Evolutionary conservation across 2,329 filamentous ascomycete species (phyloP).

Genomic region (Colletotrichum orbiculare): DNA sequence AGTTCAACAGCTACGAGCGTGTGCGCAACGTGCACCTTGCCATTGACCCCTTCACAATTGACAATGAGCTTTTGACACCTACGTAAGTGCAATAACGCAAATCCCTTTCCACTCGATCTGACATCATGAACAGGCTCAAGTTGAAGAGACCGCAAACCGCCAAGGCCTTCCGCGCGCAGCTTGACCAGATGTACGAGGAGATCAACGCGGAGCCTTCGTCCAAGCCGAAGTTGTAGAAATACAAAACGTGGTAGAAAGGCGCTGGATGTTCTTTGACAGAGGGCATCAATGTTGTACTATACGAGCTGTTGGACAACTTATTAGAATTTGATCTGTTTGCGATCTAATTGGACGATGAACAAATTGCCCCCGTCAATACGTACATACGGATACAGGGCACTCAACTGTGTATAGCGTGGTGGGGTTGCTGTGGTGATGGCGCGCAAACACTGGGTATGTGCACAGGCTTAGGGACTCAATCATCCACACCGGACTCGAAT

Average conservation of each 20-base stretch:
- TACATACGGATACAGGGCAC: no score
- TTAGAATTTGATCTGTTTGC: no score
- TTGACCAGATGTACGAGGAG: slow-evolving; percentile 68
- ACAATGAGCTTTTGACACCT: slow-evolving; percentile 89
- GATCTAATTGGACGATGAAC: no score
- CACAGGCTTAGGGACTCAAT: no score
- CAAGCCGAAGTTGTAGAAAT: slow-evolving; percentile 58
- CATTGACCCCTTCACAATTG: slow-evolving; percentile 90
- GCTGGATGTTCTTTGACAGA: slow-evolving; percentile 21
- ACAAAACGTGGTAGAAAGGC: slow-evolving; percentile 13
- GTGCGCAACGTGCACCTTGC: slow-evolving; percentile 80
- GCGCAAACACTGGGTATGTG: no score
- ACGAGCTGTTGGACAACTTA: slow-evolving; percentile 7
- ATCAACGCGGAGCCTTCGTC: slow-evolving; percentile 53
- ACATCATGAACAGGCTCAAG: slow-evolving; percentile 60
- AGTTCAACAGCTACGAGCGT: slow-evolving; percentile 92
- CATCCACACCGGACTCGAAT: no score
- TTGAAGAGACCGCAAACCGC: slow-evolving; percentile 68
- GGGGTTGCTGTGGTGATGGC: no score
- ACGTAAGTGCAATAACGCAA: slow-evolving; percentile 71
- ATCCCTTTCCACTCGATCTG: slow-evolving; percentile 27
- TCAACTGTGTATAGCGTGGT: no score
- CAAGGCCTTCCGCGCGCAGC: slow-evolving; percentile 62
- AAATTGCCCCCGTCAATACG: no score
- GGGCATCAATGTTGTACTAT: slow-evolving; percentile 26